These are phyloP conservation scores for Linderniella brevidens DNA, from an alignment of 257 asterid genomes.

Conservation along the genomic window DNA sequence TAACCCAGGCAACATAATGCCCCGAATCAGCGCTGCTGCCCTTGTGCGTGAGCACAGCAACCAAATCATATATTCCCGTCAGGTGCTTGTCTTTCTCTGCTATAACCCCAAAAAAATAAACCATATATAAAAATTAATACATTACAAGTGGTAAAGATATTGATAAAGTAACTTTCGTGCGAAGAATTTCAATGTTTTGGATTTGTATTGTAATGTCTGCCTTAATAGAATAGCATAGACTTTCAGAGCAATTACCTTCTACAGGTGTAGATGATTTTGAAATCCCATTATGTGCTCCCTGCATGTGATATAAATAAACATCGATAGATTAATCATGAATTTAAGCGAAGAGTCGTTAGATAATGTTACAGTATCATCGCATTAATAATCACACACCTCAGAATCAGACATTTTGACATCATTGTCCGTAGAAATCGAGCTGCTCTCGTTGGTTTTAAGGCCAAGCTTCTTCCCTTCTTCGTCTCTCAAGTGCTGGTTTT, in stretches of 20 bases:
- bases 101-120: too few relatives aligned
- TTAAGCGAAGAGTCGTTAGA: not conserved
- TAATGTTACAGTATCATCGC: not conserved
- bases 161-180: too few relatives aligned
- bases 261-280: constrained; percentile 38
- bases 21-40: constrained; percentile 99
- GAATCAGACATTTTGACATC: constrained; percentile 80
- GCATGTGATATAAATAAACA: constrained; percentile 15
- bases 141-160: constrained; percentile 6
- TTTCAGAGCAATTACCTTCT: constrained; percentile 31
- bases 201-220: too few relatives aligned
- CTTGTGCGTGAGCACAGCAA: constrained; percentile 95
- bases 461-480: constrained; percentile 90
- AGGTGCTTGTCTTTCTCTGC: constrained; percentile 48
- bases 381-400: constrained; percentile 32
- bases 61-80: constrained; percentile 89
- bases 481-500: constrained; percentile 59
- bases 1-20: constrained; percentile 96
- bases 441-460: constrained; percentile 43
- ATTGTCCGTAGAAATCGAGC: constrained; percentile 30
- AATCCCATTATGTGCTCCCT: constrained; percentile 64
- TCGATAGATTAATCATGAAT: constrained; percentile 6
- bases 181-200: too few relatives aligned
- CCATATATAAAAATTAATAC: too few relatives aligned
- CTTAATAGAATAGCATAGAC: too few relatives aligned